Conservation (phyloP, 2,329 filamentous ascomycete species). For the Karstenula rhodostoma region DNA sequence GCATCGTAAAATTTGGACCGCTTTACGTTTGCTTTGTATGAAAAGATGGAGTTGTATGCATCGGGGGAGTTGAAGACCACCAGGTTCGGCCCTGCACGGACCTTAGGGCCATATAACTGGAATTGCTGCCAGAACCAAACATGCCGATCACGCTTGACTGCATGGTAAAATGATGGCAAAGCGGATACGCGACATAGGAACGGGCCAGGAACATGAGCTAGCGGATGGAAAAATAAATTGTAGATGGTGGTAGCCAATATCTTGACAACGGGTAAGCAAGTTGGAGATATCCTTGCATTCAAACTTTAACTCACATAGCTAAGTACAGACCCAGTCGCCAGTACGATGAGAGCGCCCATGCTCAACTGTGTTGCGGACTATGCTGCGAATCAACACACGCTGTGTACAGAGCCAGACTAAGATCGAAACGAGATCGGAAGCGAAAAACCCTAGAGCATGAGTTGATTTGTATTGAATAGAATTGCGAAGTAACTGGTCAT, state of each 20-base stretch:
- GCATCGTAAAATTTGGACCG: constrained; percentile 18
- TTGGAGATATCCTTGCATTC: no score
- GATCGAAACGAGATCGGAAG: no score
- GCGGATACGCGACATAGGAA: constrained; percentile 14
- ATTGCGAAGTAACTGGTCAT: no score
- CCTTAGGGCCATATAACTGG: constrained; percentile 3
- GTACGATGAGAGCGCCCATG: no score
- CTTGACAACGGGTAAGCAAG: no score
- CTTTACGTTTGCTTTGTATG: constrained; percentile 13
- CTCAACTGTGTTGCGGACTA: no score
- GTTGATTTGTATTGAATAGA: no score
- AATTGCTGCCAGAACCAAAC: constrained; percentile 22
- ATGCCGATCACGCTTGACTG: constrained; percentile 23
- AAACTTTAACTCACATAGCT: no score
- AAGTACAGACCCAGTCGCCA: no score
- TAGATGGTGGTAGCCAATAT: constrained; percentile 5
- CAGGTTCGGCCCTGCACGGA: constrained; percentile 17
- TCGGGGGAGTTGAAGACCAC: constrained; percentile 16
- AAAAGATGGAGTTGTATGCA: constrained; percentile 18
- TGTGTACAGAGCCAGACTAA: no score
- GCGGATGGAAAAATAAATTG: constrained; percentile 24
- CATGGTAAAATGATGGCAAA: constrained; percentile 19
- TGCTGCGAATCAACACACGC: no score
- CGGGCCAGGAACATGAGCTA: constrained; percentile 18
- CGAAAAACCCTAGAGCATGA: no score